phyloP scores from a whole-genome alignment of 306 rosid genomes.

The Abrus precatorius region DNA sequence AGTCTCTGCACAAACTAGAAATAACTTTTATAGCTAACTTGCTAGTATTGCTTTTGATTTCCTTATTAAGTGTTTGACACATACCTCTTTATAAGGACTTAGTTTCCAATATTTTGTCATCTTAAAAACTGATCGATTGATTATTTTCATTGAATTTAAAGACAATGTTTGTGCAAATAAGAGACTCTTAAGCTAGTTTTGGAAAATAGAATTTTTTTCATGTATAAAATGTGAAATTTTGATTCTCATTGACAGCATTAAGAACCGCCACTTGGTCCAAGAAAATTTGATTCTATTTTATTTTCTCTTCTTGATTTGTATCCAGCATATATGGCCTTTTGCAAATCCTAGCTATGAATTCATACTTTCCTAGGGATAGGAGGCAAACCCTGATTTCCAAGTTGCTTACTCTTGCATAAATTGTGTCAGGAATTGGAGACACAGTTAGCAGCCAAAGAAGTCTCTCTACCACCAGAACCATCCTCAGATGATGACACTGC shows the following conservation, averaged over 20 bases:
- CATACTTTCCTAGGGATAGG: not conserved
- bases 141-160: not conserved
- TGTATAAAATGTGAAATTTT: not conserved
- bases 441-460: constrained; percentile 80
- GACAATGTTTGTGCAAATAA: not conserved
- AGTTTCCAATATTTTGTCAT: not conserved
- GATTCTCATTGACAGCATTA: not conserved
- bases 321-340: constrained; percentile 12
- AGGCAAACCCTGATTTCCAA: constrained; percentile 1
- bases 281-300: not conserved
- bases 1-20: not conserved
- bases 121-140: not conserved
- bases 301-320: not conserved
- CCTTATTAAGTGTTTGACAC: constrained; percentile 2
- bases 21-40: not conserved
- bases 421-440: constrained; percentile 83
- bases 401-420: constrained; percentile 45
- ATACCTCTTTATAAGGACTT: not conserved
- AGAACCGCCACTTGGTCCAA: not conserved
- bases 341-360: constrained; percentile 14
- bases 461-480: constrained; percentile 84
- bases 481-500: constrained; percentile 75
- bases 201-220: not conserved
- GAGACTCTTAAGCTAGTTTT: not conserved
- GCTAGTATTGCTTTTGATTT: not conserved